These are phyloP conservation scores for Dendrostoma leiphaemia DNA, from an alignment of 2,329 filamentous ascomycete species.

Conservation along the genomic window DNA sequence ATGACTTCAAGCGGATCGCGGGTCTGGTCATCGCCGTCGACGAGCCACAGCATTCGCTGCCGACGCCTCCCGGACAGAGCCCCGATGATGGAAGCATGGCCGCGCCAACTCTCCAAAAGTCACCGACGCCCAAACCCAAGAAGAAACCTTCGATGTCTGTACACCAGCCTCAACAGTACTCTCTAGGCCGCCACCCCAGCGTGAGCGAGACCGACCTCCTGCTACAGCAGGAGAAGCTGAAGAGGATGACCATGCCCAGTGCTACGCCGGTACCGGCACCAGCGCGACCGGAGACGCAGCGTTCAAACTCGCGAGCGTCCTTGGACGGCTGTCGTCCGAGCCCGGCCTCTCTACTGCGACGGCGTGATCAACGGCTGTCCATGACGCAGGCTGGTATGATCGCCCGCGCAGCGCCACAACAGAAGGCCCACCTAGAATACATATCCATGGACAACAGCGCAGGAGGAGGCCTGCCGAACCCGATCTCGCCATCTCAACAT, in stretches of 20 bases:
- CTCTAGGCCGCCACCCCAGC: constrained; percentile 40
- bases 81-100: constrained; percentile 38
- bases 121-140: constrained; percentile 29
- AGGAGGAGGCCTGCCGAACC: constrained; percentile 45
- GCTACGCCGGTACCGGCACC: constrained; percentile 22
- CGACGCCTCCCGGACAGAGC: constrained; percentile 35
- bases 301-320: constrained; percentile 43
- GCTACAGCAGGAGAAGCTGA: constrained; percentile 55
- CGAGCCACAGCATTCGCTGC: constrained; percentile 32
- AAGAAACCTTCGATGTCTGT: constrained; percentile 32
- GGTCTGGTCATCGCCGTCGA: constrained; percentile 46
- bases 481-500: constrained; percentile 45
- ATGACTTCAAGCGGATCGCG: constrained; percentile 56
- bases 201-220: constrained; percentile 54
- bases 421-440: constrained; percentile 55
- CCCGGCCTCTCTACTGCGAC: constrained; percentile 29
- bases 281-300: constrained; percentile 36
- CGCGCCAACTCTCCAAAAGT: constrained; percentile 34
- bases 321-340: constrained; percentile 44
- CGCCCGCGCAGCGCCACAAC: constrained; percentile 33
- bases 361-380: constrained; percentile 49
- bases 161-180: constrained; percentile 25
- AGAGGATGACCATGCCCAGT: constrained; percentile 54
- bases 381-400: constrained; percentile 41
- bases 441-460: constrained; percentile 51